These are phyloP conservation scores for Cardamine resedifolia DNA, from an alignment of 345 rosid species.

Conservation along the genomic window DNA sequence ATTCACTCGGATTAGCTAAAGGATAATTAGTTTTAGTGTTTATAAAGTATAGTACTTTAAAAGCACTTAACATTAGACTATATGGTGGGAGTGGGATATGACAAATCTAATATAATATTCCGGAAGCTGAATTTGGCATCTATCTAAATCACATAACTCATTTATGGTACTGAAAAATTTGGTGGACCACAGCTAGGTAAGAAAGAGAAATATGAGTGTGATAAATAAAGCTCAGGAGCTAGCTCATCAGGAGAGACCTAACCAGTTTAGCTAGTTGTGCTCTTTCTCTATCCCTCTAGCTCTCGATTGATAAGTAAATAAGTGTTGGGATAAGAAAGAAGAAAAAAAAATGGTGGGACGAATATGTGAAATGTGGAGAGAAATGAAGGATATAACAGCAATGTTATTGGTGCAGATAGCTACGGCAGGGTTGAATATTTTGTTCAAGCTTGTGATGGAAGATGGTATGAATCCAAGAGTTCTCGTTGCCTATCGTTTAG, in stretches of 20 bases:
- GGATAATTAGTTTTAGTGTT: neutral
- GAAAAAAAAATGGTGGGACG: constrained; percentile 20
- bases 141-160: constrained; percentile 11
- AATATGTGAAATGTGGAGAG: constrained; percentile 30
- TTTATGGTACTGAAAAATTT: constrained; percentile 12
- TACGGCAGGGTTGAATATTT: constrained; percentile 36
- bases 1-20: too few species aligned
- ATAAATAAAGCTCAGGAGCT: constrained; percentile 28
- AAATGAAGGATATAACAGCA: constrained; percentile 29
- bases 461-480: constrained; percentile 45
- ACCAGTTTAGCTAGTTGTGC: neutral
- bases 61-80: neutral
- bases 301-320: neutral
- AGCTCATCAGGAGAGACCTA: neutral
- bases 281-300: neutral
- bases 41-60: neutral
- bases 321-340: neutral
- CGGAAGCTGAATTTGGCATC: constrained; percentile 5
- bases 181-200: constrained; percentile 22
- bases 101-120: constrained; percentile 19
- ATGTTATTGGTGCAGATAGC: constrained; percentile 44
- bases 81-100: constrained; percentile 14
- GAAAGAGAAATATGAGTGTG: constrained; percentile 1
- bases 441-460: constrained; percentile 40
- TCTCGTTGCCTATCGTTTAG: constrained; percentile 43